Evolutionary conservation across 2,329 filamentous ascomycete genomes (phyloP).

Genomic region (Diaporthe australafricana): DNA sequence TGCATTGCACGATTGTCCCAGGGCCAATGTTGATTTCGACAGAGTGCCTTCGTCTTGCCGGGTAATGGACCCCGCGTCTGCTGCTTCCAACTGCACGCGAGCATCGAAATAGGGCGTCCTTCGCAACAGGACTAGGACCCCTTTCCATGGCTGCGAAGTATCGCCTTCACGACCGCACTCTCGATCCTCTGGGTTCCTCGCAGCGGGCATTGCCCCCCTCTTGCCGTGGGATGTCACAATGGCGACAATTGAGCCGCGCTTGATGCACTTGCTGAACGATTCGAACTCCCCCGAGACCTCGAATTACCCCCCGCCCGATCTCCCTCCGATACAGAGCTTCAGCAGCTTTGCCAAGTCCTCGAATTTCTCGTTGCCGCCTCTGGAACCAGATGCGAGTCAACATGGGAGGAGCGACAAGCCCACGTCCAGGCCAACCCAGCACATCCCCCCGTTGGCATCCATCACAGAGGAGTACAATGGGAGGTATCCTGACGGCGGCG

Average conservation of each 20-base stretch:
- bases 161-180: conserved; percentile 44
- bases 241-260: conserved; percentile 75
- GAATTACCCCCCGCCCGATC: conserved; percentile 60
- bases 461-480: conserved; percentile 37
- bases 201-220: conserved; percentile 26
- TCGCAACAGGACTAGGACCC: conserved; percentile 28
- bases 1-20: conserved; percentile 20
- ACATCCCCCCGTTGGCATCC: conserved; percentile 42
- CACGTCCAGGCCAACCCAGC: conserved; percentile 40
- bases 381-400: conserved; percentile 59
- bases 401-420: conserved; percentile 51
- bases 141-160: conserved; percentile 49
- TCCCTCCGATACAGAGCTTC: conserved; percentile 64
- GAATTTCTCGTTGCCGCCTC: conserved; percentile 60
- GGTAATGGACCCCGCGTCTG: conserved; percentile 31
- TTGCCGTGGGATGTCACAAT: conserved; percentile 54
- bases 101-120: conserved; percentile 21
- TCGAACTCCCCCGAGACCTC: conserved; percentile 52
- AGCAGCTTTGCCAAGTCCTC: conserved; percentile 55
- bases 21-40: conserved; percentile 28
- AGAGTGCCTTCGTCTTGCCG: conserved; percentile 8
- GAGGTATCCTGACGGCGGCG: conserved; percentile 30
- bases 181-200: conserved; percentile 23
- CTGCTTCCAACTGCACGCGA: conserved; percentile 10
- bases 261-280: conserved; percentile 74